These are phyloP conservation scores for Dactylellina leptospora DNA, from an alignment of 2,329 filamentous ascomycete species.

Conservation along the genomic window DNA sequence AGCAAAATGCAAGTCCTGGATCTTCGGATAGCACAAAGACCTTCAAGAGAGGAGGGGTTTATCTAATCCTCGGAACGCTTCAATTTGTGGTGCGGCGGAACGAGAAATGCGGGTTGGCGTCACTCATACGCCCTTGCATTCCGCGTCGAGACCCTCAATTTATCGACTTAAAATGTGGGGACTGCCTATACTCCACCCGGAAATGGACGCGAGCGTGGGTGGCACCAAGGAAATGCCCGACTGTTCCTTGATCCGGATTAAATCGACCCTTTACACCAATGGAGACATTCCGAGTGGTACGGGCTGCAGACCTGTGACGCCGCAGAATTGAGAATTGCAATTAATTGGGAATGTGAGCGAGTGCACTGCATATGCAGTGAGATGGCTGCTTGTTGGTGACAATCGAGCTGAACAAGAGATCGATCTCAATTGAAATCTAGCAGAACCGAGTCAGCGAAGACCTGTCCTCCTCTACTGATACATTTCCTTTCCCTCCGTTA, in stretches of 20 bases:
- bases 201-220: conserved; percentile 14
- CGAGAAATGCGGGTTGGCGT: not conserved
- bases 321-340: too few species aligned
- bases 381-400: too few species aligned
- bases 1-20: not conserved
- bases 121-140: conserved; percentile 5
- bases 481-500: too few species aligned
- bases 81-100: too few species aligned
- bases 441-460: too few species aligned
- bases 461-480: too few species aligned
- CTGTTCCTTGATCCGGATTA: conserved; percentile 17
- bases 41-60: not conserved
- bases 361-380: too few species aligned
- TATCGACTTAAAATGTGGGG: not conserved
- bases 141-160: conserved; percentile 3
- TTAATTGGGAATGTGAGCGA: too few species aligned
- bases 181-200: conserved; percentile 13
- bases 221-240: conserved; percentile 7
- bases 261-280: not conserved
- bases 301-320: not conserved
- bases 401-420: too few species aligned
- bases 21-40: not conserved
- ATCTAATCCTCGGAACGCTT: conserved; percentile 2
- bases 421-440: too few species aligned
- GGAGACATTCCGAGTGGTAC: not conserved